Base-by-base conservation (phyloP, 805 yeast genomes). In the Nakazawaea ambrosiae region DNA sequence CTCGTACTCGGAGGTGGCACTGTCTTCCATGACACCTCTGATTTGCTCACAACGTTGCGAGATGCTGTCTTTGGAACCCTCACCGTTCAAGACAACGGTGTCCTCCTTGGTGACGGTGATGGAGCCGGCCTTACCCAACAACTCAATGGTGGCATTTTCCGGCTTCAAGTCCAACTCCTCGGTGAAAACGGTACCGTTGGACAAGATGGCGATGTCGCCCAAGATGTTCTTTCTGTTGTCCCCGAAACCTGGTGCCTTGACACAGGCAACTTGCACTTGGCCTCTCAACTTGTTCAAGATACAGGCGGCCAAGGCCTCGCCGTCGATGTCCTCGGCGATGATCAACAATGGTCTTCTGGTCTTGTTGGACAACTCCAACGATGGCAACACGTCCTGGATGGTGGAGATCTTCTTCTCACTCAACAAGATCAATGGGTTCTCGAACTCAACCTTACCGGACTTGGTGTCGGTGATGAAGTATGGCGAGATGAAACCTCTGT, bases 161-260 rank as follows among this genome's bases (percentile, higher is more conserved):
- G 96, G 96, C 71, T 90, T 85, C 63, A 89, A 74, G 60, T 88
- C 97, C 51, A 88, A 74, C 63, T 92, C 97, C 65, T 89, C 96
- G 49, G 96, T 87, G 68, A 75, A 75, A 24, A 75, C 81, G 34
- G 96, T 85, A 65, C 96, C 96, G 45, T 97, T 97, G 31, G 97
- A 81, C 45, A 89, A 73, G 54, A 87, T 81, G 55, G 96, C 96
- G 63, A 92, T 79, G 63, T 92, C 98, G 49, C 96, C 96, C 46
- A 92, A 70, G 48, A 85, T 88, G 73, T 88, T 88, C 75, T 86
- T 85, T 70, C 97, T 83, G 80, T 92, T 89, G 71, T 92, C 98
- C 63, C 97, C 98, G 56, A 90, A 92, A 37, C 98, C 98, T 54
- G 98, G 98, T 24, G 97, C 96, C 74, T 89, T 90, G 49, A 92